Evolutionary conservation across 345 rosid genomes (phyloP).

Genomic region (Physaria fendleri): DNA sequence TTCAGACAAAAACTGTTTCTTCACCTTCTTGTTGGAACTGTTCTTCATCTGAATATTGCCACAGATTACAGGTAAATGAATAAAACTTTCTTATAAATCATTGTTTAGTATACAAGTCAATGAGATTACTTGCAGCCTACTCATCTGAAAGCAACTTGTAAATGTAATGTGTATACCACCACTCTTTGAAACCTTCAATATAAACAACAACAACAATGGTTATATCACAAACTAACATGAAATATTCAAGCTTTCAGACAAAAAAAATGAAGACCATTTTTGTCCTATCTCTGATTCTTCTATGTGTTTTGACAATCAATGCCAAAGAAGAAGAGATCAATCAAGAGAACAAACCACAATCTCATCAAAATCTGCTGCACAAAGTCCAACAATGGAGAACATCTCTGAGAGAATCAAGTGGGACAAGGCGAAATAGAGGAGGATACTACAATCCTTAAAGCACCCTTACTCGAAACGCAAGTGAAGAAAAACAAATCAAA

Average conservation of each 20-base stretch:
- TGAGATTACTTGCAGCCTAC: slow-evolving; percentile 22
- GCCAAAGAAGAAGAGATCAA: slow-evolving; percentile 7
- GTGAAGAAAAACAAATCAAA: slow-evolving; percentile 7
- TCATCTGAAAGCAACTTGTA: slow-evolving; percentile 25
- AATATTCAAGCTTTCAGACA: slow-evolving; percentile 3
- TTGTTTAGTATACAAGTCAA: slow-evolving; percentile 24
- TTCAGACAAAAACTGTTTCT: slow-evolving; percentile 8
- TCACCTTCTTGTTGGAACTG: slow-evolving; percentile 12
- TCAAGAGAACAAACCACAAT: background rate
- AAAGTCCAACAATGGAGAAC: slow-evolving; percentile 34
- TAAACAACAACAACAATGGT: slow-evolving; percentile 9
- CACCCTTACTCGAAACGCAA: slow-evolving; percentile 39
- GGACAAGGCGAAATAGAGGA: slow-evolving; percentile 30
- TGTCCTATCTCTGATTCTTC: slow-evolving; percentile 5
- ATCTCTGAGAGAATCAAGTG: slow-evolving; percentile 20
- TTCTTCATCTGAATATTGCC: slow-evolving; percentile 17
- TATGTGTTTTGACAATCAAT: slow-evolving; percentile 1
- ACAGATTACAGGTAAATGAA: slow-evolving; percentile 18
- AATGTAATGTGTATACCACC: slow-evolving; percentile 23
- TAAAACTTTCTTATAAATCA: background rate
- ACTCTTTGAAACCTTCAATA: slow-evolving; percentile 27
- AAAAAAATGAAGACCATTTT: slow-evolving; percentile 16
- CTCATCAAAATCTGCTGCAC: slow-evolving; percentile 14
- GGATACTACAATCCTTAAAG: slow-evolving; percentile 20
- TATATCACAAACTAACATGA: slow-evolving; percentile 13